These are phyloP conservation scores for Microbotryum lychnidis-dioicae DNA, from an alignment of 1,284 basidiomycete genomes.

Conservation along the genomic window DNA sequence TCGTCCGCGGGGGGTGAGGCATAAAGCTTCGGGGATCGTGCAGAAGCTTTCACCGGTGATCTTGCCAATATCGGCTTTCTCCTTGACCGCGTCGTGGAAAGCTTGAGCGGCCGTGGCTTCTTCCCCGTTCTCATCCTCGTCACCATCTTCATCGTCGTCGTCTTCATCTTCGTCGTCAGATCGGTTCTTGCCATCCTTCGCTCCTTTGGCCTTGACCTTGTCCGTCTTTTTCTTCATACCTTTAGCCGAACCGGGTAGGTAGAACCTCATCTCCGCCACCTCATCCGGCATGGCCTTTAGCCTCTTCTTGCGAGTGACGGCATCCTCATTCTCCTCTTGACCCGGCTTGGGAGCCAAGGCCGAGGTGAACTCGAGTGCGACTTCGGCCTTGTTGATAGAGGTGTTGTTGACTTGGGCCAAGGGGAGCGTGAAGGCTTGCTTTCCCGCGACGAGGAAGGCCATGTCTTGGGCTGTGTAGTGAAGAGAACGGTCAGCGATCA, in stretches of 20 bases:
- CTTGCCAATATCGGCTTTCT: slow-evolving; percentile 90
- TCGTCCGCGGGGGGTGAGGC: slow-evolving; percentile 62
- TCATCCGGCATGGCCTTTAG: slow-evolving; percentile 53
- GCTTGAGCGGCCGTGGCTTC: slow-evolving; percentile 80
- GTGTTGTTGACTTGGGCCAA: slow-evolving; percentile 85
- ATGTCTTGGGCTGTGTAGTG: slow-evolving; percentile 64
- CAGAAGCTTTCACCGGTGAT: slow-evolving; percentile 86
- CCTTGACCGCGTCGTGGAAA: slow-evolving; percentile 94
- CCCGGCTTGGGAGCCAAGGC: slow-evolving; percentile 36
- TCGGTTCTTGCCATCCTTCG: slow-evolving; percentile 48
- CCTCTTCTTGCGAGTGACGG: slow-evolving; percentile 25
- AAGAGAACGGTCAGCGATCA: neutral
- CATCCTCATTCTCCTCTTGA: slow-evolving; percentile 19
- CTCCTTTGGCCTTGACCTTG: slow-evolving; percentile 50
- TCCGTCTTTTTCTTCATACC: slow-evolving; percentile 32
- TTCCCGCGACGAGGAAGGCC: slow-evolving; percentile 82
- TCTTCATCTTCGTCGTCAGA: slow-evolving; percentile 34
- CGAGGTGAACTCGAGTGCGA: slow-evolving; percentile 82
- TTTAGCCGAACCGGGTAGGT: slow-evolving; percentile 68
- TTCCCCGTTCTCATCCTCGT: slow-evolving; percentile 46
- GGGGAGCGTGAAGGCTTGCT: slow-evolving; percentile 85
- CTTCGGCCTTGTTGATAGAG: slow-evolving; percentile 95
- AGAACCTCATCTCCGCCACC: slow-evolving; percentile 92
- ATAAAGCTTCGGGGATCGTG: slow-evolving; percentile 93
- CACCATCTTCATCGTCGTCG: slow-evolving; percentile 36